phyloP scores from a whole-genome alignment of 495 filamentous ascomycete species.

The Penicillium daleae region DNA sequence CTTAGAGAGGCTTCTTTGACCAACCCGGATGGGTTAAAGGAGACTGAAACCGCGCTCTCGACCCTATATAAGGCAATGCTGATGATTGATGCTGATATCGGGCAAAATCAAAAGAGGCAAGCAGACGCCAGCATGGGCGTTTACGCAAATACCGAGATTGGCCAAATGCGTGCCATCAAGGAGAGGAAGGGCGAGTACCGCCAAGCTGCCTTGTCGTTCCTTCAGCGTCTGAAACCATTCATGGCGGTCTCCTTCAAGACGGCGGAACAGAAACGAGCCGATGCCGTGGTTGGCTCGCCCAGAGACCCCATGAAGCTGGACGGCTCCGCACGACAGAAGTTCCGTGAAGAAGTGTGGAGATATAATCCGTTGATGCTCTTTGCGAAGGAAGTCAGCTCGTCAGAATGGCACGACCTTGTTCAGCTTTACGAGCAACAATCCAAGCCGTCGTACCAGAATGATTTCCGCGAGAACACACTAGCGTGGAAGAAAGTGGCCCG shows the following conservation, averaged over 20 bases:
- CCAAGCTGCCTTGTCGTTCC: constrained; percentile 68
- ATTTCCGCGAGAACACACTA: constrained; percentile 77
- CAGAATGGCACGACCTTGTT: constrained; percentile 79
- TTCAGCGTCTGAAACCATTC: constrained; percentile 77
- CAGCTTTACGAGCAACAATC: constrained; percentile 77
- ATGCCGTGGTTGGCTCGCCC: constrained; percentile 51
- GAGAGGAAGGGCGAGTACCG: constrained; percentile 90
- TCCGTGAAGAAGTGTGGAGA: constrained; percentile 70
- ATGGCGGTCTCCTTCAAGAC: constrained; percentile 80
- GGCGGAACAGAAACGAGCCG: constrained; percentile 65
- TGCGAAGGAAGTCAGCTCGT: constrained; percentile 74
- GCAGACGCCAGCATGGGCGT: constrained; percentile 59
- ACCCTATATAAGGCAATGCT: constrained; percentile 91
- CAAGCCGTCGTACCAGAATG: constrained; percentile 75
- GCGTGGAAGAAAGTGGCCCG: constrained; percentile 82
- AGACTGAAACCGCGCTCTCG: constrained; percentile 76
- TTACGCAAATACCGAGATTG: constrained; percentile 77
- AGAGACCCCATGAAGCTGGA: constrained; percentile 54
- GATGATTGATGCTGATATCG: constrained; percentile 83
- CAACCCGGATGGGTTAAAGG: constrained; percentile 66
- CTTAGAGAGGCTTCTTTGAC: constrained; percentile 76
- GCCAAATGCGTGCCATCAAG: constrained; percentile 88
- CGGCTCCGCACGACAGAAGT: constrained; percentile 52
- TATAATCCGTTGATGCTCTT: constrained; percentile 87
- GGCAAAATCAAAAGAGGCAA: constrained; percentile 52